Percentiles rank a stretch among this genome's conserved stretches.
Conservation (phyloP, 2,329 filamentous ascomycete genomes). For the Ustilaginoidea virens region DNA sequence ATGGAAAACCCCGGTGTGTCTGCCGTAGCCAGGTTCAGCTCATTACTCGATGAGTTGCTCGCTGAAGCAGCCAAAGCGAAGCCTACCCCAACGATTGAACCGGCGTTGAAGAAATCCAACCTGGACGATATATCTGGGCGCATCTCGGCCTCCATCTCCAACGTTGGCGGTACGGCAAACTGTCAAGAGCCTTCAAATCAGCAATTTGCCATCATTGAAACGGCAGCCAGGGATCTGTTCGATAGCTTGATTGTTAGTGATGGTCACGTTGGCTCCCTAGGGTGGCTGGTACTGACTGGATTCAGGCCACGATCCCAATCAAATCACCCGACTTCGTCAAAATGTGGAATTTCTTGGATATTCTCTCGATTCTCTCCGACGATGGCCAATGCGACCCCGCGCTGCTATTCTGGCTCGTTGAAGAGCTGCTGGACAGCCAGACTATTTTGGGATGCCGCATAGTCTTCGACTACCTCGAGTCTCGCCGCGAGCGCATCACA, state of each 20-base stretch:
- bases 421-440: slow-evolving; percentile 91
- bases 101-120: slow-evolving; percentile 56
- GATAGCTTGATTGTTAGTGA: slow-evolving; percentile 57
- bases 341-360: slow-evolving; percentile 88
- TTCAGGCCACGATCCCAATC: slow-evolving; percentile 60
- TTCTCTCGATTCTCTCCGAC: slow-evolving; percentile 78
- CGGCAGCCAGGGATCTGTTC: slow-evolving; percentile 67
- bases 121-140: slow-evolving; percentile 33
- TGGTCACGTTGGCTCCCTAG: too few species aligned
- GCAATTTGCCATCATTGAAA: slow-evolving; percentile 63
- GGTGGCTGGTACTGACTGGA: too few species aligned
- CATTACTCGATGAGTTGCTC: slow-evolving; percentile 42
- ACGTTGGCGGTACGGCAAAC: slow-evolving; percentile 12
- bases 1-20: slow-evolving; percentile 31
- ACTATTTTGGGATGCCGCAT: slow-evolving; percentile 82
- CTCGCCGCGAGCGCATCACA: slow-evolving; percentile 75
- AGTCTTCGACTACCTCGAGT: slow-evolving; percentile 92
- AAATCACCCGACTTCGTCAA: slow-evolving; percentile 63
- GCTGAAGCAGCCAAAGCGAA: slow-evolving; percentile 43
- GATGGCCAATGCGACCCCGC: slow-evolving; percentile 63
- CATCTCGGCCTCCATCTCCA: slow-evolving; percentile 21
- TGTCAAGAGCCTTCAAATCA: slow-evolving; percentile 19
- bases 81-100: slow-evolving; percentile 48
- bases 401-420: slow-evolving; percentile 76
- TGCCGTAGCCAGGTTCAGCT: slow-evolving; percentile 36